Evolutionary conservation across 352 stramenopile genomes (phyloP), one percentile per base, ranked within the genome.

Genomic region (Phytophthora ohioensis): DNA sequence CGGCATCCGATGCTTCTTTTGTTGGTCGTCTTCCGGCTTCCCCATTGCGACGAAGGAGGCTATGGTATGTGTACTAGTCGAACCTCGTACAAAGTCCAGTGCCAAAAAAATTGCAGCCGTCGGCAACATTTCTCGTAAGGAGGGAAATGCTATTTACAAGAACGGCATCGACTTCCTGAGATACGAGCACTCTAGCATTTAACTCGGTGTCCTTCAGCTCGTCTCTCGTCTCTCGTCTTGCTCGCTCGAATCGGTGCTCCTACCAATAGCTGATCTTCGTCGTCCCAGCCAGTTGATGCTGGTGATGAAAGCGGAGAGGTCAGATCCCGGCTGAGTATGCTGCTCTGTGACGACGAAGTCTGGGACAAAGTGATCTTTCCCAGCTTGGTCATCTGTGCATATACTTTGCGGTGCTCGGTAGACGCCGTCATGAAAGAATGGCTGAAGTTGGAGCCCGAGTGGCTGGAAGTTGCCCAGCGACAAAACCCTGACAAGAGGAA

Each of bases 81-180:
- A 57, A 13, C 57, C 57, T 13, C 46, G 46, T 4, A 65, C 46
- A 11, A 64, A 64, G 7, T 41, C n/a, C 6, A 64, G 32, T 17
- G 35, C 45, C 1, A 49, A 47, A 15, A 41, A 56, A 11, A 64
- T 64, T 55, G 42, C 43, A 11, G 32, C 32, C 13, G 35, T 41
- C 2, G 57, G 45, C 2, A 32, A 49, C 2, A 56, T 21, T 21
- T 21, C 21, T 21, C 21, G 21, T 21, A 21, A 21, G 21, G 21
- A 21, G 21, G 21, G 21, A 21, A 46, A 47, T 12, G 8, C 11
- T 58, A 35, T 46, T 10, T 47, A 21, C 21, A 36, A 34, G 12
- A 11, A 7, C 13, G n/a, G 52, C 1, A 2, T 38, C 1, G 11
- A 36, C 9, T 47, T 47, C 12, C 11, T 36, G 3, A 15, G 36